These are phyloP conservation scores for Glebionis coronaria DNA, from an alignment of 129 eudicot genomes.

Conservation along the genomic window DNA sequence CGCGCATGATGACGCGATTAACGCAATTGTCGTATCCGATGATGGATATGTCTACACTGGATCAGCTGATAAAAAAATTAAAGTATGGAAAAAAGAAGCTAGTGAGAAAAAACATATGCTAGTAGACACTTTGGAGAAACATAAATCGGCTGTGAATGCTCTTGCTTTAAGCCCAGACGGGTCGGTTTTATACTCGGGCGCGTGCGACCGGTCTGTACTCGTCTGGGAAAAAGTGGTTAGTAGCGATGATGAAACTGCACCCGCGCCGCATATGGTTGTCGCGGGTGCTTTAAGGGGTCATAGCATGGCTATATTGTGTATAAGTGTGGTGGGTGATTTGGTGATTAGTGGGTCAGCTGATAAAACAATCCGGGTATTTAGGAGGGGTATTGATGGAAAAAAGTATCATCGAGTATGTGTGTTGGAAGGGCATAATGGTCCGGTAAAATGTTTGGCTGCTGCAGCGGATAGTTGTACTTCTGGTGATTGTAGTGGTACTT, in stretches of 20 bases:
- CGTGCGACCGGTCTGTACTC: slow-evolving; percentile 75
- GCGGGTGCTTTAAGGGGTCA: slow-evolving; percentile 90
- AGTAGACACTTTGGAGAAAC: slow-evolving; percentile 58
- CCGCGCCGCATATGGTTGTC: slow-evolving; percentile 43
- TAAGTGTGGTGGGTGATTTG: slow-evolving; percentile 66
- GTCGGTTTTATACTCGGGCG: slow-evolving; percentile 71
- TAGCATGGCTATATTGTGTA: slow-evolving; percentile 67
- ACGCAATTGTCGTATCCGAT: slow-evolving; percentile 48
- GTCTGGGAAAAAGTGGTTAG: slow-evolving; percentile 69
- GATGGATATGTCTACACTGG: slow-evolving; percentile 74
- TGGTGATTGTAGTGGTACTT: slow-evolving; percentile 11
- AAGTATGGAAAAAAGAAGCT: slow-evolving; percentile 55
- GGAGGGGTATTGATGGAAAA: slow-evolving; percentile 39
- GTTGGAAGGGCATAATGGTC: slow-evolving; percentile 74
- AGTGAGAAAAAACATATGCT: slow-evolving; percentile 45
- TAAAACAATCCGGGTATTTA: slow-evolving; percentile 74
- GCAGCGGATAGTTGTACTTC: slow-evolving; percentile 36
- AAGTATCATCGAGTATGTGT: slow-evolving; percentile 62
- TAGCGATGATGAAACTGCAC: slow-evolving; percentile 11
- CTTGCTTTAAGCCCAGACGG: slow-evolving; percentile 66
- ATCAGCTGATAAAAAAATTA: slow-evolving; percentile 72
- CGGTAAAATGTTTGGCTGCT: slow-evolving; percentile 77
- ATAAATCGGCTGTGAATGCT: slow-evolving; percentile 90
- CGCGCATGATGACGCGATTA: slow-evolving; percentile 94
- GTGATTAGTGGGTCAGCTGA: slow-evolving; percentile 91